phyloP scores from a whole-genome alignment of 495 filamentous ascomycete genomes.

The Aspergillus panamensis region DNA sequence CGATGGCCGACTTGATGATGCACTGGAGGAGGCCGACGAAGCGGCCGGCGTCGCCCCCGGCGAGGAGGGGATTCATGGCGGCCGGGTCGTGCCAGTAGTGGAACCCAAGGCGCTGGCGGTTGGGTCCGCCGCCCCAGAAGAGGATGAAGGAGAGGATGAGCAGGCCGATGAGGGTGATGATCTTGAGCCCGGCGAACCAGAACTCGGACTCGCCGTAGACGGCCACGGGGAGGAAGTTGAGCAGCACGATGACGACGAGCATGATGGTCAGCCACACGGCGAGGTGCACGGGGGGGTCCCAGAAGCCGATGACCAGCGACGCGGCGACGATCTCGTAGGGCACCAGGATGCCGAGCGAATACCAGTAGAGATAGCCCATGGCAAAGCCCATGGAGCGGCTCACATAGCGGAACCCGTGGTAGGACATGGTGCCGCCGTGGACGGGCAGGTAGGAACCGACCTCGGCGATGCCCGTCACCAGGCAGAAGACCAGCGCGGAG shows the following conservation, averaged over 20 bases:
- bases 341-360: slow-evolving; percentile 64
- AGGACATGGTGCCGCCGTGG: slow-evolving; percentile 54
- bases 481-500: slow-evolving; percentile 55
- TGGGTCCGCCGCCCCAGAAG: slow-evolving; percentile 64
- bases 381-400: slow-evolving; percentile 61
- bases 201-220: slow-evolving; percentile 73
- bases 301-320: slow-evolving; percentile 68
- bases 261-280: slow-evolving; percentile 69
- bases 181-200: slow-evolving; percentile 68
- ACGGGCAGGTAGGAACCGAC: slow-evolving; percentile 63
- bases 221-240: slow-evolving; percentile 63
- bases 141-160: slow-evolving; percentile 67
- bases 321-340: slow-evolving; percentile 66
- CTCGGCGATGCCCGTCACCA: slow-evolving; percentile 63
- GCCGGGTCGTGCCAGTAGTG: slow-evolving; percentile 70
- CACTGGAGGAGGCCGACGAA: slow-evolving; percentile 44
- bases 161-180: slow-evolving; percentile 70
- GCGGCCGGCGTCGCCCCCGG: slow-evolving; percentile 33
- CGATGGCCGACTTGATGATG: slow-evolving; percentile 49
- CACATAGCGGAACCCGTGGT: slow-evolving; percentile 57
- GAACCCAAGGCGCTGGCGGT: slow-evolving; percentile 64
- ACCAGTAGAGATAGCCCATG: slow-evolving; percentile 61
- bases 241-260: slow-evolving; percentile 57
- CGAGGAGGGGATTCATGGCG: slow-evolving; percentile 51
- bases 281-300: slow-evolving; percentile 46